Conservation (phyloP, 306 rosid species). For the Vicia faba region DNA sequence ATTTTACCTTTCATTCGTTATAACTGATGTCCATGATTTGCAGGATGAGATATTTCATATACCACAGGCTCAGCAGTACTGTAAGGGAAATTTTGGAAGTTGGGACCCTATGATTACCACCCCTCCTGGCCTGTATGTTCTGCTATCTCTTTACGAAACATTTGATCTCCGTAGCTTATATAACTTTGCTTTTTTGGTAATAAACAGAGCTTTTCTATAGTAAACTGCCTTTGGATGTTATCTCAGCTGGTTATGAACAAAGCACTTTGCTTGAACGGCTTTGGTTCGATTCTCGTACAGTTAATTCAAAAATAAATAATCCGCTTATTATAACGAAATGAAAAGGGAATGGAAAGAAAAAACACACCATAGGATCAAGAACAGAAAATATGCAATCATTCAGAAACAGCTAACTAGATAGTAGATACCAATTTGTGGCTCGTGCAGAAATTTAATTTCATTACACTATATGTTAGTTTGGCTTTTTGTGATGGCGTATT, state of each 20-base stretch:
- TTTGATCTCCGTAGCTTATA: slow-evolving; percentile 5
- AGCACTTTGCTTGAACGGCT: slow-evolving; percentile 14
- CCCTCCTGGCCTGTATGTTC: slow-evolving; percentile 91
- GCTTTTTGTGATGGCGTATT: background rate
- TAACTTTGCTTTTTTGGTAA: slow-evolving; percentile 6
- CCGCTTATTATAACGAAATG: slow-evolving; percentile 6
- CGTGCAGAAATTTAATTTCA: background rate
- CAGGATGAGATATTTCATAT: slow-evolving; percentile 97
- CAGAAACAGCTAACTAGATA: background rate
- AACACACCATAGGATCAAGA: background rate
- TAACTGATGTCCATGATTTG: slow-evolving; percentile 28
- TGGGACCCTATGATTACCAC: slow-evolving; percentile 99
- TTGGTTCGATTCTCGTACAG: slow-evolving; percentile 2
- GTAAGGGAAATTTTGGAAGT: slow-evolving; percentile 79
- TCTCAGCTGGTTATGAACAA: slow-evolving; percentile 9
- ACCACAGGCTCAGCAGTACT: slow-evolving; percentile 79
- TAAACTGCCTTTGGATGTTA: slow-evolving; percentile 7
- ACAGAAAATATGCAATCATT: background rate
- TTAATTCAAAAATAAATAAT: slow-evolving; percentile 1
- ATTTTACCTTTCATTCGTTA: slow-evolving; percentile 18
- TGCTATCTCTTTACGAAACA: slow-evolving; percentile 18
- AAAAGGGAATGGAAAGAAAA: slow-evolving; percentile 1
- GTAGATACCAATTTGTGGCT: slow-evolving; percentile 2
- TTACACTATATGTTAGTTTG: background rate
- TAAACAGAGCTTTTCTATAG: background rate